Percentiles rank a stretch among this genome's conserved stretches.
These are phyloP conservation scores for Oryza rufipogon DNA, from an alignment of 176 grass and related monocot species.

Conservation along the genomic window DNA sequence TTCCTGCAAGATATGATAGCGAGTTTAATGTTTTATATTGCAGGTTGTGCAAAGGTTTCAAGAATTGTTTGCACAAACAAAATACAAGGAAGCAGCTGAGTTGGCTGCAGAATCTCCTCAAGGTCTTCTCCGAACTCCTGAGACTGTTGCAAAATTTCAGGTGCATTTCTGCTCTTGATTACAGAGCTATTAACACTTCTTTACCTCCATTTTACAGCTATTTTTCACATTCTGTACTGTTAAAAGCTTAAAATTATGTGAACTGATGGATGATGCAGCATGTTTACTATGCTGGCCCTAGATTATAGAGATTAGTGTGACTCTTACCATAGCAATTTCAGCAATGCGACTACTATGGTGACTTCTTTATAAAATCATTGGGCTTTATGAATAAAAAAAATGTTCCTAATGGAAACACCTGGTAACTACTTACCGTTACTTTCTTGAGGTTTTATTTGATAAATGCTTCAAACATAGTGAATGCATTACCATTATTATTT, in stretches of 20 bases:
- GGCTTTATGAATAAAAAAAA: background rate
- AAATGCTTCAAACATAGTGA: background rate
- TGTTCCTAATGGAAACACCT: background rate
- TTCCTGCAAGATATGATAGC: conserved; percentile 2
- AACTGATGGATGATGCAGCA: background rate
- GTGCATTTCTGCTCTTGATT: conserved; percentile 41
- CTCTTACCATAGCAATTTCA: background rate
- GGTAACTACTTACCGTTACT: background rate
- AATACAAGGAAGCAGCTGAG: conserved; percentile 99
- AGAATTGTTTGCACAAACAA: conserved; percentile 89
- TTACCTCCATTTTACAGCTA: background rate
- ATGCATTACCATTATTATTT: background rate
- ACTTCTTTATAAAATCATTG: background rate
- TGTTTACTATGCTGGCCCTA: conserved; percentile 16
- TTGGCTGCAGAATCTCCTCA: conserved; percentile 95
- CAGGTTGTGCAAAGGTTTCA: conserved; percentile 99
- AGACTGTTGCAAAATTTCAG: conserved; percentile 97
- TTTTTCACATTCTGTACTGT: background rate
- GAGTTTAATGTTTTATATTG: conserved; percentile 35
- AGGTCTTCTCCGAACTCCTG: conserved; percentile 83
- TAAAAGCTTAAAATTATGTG: background rate
- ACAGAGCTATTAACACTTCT: conserved; percentile 25
- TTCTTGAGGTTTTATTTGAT: background rate
- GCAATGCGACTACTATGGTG: background rate
- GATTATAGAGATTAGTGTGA: background rate